A percentile compares a stretch with the other conserved stretches of the same genome.
phyloP scores from a whole-genome alignment of 139 green algal species.

The Chlorella sp. region DNA sequence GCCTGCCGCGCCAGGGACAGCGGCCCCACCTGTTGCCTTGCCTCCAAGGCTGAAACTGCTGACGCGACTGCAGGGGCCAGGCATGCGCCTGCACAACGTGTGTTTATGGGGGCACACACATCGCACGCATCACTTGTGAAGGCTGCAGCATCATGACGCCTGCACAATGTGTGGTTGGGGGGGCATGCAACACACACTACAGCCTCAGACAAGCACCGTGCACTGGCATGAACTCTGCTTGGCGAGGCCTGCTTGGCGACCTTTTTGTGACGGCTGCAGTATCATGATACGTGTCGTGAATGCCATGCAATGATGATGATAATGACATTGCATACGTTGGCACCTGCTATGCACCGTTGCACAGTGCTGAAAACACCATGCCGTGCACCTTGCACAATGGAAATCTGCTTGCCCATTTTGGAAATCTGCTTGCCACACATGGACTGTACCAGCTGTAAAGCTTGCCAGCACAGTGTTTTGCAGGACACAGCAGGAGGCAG shows the following conservation, averaged over 20 bases:
- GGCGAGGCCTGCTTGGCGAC: no score
- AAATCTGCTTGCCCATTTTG: not conserved
- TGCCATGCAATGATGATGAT: no score
- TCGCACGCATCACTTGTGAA: not conserved
- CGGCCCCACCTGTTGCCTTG: not conserved
- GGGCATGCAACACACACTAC: no score
- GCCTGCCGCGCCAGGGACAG: not conserved
- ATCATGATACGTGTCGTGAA: no score
- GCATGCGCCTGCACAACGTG: not conserved
- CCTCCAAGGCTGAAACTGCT: not conserved
- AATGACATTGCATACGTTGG: no score
- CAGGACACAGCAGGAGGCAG: not conserved
- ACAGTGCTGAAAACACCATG: not conserved
- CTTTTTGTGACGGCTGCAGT: no score
- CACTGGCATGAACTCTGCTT: no score
- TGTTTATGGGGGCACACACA: not conserved
- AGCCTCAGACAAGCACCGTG: no score
- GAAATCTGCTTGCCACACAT: not conserved
- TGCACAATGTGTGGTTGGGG: no score
- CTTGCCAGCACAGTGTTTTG: not conserved
- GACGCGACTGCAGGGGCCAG: not conserved
- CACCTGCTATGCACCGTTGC: no score
- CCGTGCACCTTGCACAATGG: not conserved
- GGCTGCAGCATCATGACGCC: not conserved
- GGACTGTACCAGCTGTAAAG: not conserved